phyloP scores from a whole-genome alignment of 1,284 basidiomycete genomes.

The Sphagnurus paluster region DNA sequence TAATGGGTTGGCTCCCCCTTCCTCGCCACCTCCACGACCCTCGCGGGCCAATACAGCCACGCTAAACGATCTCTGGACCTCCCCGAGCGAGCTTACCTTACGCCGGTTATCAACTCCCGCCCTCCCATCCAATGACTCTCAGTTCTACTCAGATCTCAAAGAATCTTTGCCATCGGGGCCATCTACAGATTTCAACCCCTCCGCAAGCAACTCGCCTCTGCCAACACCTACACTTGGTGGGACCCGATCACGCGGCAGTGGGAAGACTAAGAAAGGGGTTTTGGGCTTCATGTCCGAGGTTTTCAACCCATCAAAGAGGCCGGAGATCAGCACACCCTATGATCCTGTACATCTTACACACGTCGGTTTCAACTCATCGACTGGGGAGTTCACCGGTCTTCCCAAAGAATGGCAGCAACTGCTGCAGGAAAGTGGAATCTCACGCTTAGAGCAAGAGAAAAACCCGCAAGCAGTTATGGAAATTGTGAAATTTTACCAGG shows the following conservation, averaged over 20 bases:
- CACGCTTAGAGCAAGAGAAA: slow-evolving; percentile 92
- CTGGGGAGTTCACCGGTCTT: slow-evolving; percentile 96
- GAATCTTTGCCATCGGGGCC: slow-evolving; percentile 42
- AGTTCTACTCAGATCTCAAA: slow-evolving; percentile 46
- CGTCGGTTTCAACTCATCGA: slow-evolving; percentile 98
- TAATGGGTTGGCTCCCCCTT: slow-evolving; percentile 37
- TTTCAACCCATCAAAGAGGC: slow-evolving; percentile 77
- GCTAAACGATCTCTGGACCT: slow-evolving; percentile 68
- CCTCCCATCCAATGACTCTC: slow-evolving; percentile 30
- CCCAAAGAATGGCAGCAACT: slow-evolving; percentile 99
- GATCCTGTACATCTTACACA: slow-evolving; percentile 99
- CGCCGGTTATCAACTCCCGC: slow-evolving; percentile 57
- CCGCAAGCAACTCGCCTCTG: slow-evolving; percentile 22
- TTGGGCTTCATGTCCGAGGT: slow-evolving; percentile 81
- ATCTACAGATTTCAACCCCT: slow-evolving; percentile 28
- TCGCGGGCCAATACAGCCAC: slow-evolving; percentile 80
- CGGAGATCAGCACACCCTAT: slow-evolving; percentile 96
- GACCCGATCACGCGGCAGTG: slow-evolving; percentile 62
- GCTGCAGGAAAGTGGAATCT: slow-evolving; percentile 95
- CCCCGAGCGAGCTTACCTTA: slow-evolving; percentile 35
- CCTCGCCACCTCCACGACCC: slow-evolving; percentile 69
- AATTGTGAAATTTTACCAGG: slow-evolving; percentile 98
- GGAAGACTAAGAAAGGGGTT: slow-evolving; percentile 76
- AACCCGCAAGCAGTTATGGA: slow-evolving; percentile 99
- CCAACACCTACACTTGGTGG: slow-evolving; percentile 29